phyloP scores from a whole-genome alignment of 129 eudicot species.

The Flaveria bidentis region DNA sequence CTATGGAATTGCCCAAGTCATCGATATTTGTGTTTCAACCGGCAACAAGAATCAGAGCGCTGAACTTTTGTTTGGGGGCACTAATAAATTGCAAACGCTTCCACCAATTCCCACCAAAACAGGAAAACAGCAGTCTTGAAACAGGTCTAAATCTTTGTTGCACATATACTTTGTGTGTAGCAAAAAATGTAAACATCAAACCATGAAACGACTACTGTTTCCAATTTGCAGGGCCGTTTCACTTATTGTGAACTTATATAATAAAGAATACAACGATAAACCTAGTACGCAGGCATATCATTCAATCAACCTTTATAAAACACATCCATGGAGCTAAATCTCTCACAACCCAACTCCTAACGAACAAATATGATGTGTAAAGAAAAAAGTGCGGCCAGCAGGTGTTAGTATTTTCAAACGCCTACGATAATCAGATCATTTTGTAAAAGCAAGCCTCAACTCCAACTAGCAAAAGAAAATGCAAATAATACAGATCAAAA shows the following conservation, averaged over 20 bases:
- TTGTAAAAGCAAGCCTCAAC: conserved; percentile 11
- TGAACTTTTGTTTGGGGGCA: not conserved
- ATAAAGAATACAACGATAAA: not conserved
- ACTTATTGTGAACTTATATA: not conserved
- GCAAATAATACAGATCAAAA: not conserved
- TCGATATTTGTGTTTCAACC: not conserved
- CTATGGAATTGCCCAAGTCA: no score
- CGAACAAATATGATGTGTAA: not conserved
- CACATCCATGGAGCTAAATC: not conserved
- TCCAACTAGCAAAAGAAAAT: not conserved
- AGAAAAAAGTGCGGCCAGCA: no score
- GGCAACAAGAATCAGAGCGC: not conserved
- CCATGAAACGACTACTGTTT: not conserved
- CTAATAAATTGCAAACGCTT: not conserved
- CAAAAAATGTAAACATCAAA: conserved; percentile 1
- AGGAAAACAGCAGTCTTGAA: not conserved
- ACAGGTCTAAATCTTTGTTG: not conserved
- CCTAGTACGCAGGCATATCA: not conserved
- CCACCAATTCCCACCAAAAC: not conserved
- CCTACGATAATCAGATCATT: no score
- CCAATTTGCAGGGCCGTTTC: not conserved
- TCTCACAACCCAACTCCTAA: not conserved
- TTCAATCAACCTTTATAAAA: not conserved
- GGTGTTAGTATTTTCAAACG: no score
- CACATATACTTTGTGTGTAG: not conserved